A percentile compares a stretch with the other conserved stretches of the same genome.
Conservation (phyloP, 768 basidiomycete species). For the Hericium alpestre region DNA sequence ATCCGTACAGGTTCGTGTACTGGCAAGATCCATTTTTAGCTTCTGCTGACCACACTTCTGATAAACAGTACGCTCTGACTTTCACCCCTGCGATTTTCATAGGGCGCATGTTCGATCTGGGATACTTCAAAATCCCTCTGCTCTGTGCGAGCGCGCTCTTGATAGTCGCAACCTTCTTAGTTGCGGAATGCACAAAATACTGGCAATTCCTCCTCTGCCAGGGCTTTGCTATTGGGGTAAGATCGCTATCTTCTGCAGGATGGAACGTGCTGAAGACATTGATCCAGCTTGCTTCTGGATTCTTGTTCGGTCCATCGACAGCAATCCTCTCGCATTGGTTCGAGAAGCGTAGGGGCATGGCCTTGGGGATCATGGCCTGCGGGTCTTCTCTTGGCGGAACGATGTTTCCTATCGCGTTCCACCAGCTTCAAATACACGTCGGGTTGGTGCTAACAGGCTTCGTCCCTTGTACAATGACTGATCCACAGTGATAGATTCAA, state of each 20-base stretch:
- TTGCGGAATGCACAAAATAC: slow-evolving; percentile 58
- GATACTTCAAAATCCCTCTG: slow-evolving; percentile 47
- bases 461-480: neutral
- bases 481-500: slow-evolving; percentile 38
- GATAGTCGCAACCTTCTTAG: slow-evolving; percentile 49
- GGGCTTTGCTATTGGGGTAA: slow-evolving; percentile 54
- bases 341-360: slow-evolving; percentile 42
- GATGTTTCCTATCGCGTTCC: slow-evolving; percentile 51
- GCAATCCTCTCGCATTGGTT: slow-evolving; percentile 68
- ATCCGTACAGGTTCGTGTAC: slow-evolving; percentile 46
- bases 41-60: neutral
- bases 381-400: slow-evolving; percentile 65
- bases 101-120: slow-evolving; percentile 67
- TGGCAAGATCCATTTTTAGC: neutral
- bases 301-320: slow-evolving; percentile 52
- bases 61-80: slow-evolving; percentile 44
- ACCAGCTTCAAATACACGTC: slow-evolving; percentile 40
- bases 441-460: slow-evolving; percentile 28
- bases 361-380: slow-evolving; percentile 50
- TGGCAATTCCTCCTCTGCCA: slow-evolving; percentile 77
- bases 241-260: slow-evolving; percentile 14
- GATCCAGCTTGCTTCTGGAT: slow-evolving; percentile 27
- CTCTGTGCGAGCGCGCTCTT: slow-evolving; percentile 37
- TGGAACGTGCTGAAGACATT: neutral
- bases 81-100: slow-evolving; percentile 53